Evolutionary conservation across 2,329 filamentous ascomycete species (phyloP).

Genomic region (Talaromyces verruculosus): DNA sequence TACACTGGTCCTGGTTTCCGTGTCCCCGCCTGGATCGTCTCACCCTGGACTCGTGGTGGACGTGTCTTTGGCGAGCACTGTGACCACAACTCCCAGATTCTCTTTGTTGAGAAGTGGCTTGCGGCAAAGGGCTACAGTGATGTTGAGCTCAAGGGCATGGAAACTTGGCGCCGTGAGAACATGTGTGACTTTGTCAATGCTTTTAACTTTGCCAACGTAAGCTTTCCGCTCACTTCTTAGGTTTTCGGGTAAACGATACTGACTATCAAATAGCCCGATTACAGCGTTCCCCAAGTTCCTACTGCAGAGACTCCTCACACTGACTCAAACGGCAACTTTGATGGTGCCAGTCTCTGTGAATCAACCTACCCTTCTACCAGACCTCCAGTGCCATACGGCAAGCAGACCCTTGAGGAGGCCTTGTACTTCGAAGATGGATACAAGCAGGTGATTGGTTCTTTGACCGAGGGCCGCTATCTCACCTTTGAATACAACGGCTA

Average conservation of each 20-base stretch:
- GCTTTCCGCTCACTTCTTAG: neutral
- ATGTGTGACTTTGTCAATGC: slow-evolving; percentile 51
- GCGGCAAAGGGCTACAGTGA: slow-evolving; percentile 44
- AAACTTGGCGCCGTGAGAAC: slow-evolving; percentile 48
- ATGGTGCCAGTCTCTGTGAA: slow-evolving; percentile 49
- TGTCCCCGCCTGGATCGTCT: slow-evolving; percentile 57
- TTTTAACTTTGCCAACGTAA: slow-evolving; percentile 43
- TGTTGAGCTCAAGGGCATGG: slow-evolving; percentile 43
- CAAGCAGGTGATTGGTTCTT: slow-evolving; percentile 53
- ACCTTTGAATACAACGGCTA: slow-evolving; percentile 51
- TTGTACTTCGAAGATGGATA: slow-evolving; percentile 54
- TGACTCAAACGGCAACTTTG: slow-evolving; percentile 46
- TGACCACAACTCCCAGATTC: slow-evolving; percentile 57
- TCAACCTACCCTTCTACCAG: slow-evolving; percentile 37
- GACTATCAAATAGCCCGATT: slow-evolving; percentile 44
- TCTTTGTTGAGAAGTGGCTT: slow-evolving; percentile 56
- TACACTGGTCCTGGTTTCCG: slow-evolving; percentile 51
- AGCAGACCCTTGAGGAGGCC: slow-evolving; percentile 35
- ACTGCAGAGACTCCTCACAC: slow-evolving; percentile 46
- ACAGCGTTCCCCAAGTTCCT: slow-evolving; percentile 50
- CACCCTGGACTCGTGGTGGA: slow-evolving; percentile 56
- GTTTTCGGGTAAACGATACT: neutral
- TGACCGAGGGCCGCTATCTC: slow-evolving; percentile 58
- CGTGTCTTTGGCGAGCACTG: slow-evolving; percentile 56
- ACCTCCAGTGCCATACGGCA: slow-evolving; percentile 53